phyloP scores from a whole-genome alignment of 495 filamentous ascomycete species.

The Parachaetomium inaequale region DNA sequence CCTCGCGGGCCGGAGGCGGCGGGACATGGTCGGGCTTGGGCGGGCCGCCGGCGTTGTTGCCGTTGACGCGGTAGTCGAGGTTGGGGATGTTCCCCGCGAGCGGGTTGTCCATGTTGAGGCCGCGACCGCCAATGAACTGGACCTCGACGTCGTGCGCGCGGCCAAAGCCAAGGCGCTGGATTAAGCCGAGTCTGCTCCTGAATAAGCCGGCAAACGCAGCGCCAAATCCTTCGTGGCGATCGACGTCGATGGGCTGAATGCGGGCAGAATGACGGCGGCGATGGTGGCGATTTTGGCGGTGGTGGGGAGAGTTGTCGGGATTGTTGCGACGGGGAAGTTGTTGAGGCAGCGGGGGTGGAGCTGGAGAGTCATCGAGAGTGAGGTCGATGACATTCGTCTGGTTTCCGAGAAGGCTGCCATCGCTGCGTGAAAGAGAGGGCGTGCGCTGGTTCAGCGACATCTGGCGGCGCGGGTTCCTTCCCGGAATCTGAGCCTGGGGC shows the following conservation, averaged over 20 bases:
- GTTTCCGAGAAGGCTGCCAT: slow-evolving; percentile 38
- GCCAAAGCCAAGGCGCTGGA: slow-evolving; percentile 1
- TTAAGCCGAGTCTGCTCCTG: not conserved
- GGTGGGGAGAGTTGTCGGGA: not conserved
- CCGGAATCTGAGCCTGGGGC: slow-evolving; percentile 4
- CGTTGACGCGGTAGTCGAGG: slow-evolving; percentile 31
- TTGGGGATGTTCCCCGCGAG: slow-evolving; percentile 28
- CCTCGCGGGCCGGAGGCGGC: slow-evolving; percentile 34
- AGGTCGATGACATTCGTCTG: slow-evolving; percentile 36
- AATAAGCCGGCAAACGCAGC: not conserved
- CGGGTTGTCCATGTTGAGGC: slow-evolving; percentile 24
- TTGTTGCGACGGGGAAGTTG: slow-evolving; percentile 7
- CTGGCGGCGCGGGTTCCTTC: slow-evolving; percentile 32
- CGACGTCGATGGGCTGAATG: not conserved
- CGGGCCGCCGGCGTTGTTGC: slow-evolving; percentile 16
- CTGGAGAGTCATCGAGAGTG: slow-evolving; percentile 30
- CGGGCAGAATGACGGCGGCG: not conserved
- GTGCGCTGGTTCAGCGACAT: slow-evolving; percentile 33
- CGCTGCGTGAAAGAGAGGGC: slow-evolving; percentile 40
- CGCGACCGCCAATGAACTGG: slow-evolving; percentile 15
- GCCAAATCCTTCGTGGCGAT: not conserved
- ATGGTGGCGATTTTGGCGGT: not conserved
- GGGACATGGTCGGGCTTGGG: slow-evolving; percentile 36
- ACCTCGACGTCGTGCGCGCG: slow-evolving; percentile 22
- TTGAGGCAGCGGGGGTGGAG: slow-evolving; percentile 3